Base-by-base conservation (phyloP, 805 yeast species). In the Ogataea chonburiensis region DNA sequence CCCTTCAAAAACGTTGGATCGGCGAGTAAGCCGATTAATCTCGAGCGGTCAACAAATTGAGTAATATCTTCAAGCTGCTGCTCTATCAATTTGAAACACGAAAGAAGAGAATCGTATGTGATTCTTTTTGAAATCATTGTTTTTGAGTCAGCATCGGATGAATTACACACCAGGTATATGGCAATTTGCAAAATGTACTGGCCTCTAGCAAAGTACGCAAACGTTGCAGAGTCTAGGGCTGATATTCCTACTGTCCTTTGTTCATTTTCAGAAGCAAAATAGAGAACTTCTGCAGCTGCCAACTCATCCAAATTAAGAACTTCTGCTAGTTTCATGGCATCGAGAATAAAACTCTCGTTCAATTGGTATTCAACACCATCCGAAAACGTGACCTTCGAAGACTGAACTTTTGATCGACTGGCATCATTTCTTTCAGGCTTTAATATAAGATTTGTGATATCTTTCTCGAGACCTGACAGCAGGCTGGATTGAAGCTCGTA, bases 231-330 rank as follows among this genome's bases (percentile, higher is more conserved):
- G 46, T 82, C 88, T 6, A 69, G 44, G 19, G 75, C 55, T 3
- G 68, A 62, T 0, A 70, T 63, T 1, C 83, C 82, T 17, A 73
- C 64, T 8, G 62, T 63, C 5, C 42, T 37, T 7, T 41, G 31
- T 49, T 52, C 61, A 42, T 51, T 57, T 34, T 50, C 63, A 16
- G 56, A 56, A 3, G 87, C 72, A 42, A 60, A 56, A 33, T 64
- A 72, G 3, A 89, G 67, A 17, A 86, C 54, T 52, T 87, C 85
- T 1, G 94, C 93, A 2, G 86, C 73, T 3, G 74, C 67, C 18
- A 84, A 34, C 56, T 91, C 97, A 58, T 91, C 95, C 34, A 91
- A 64, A 32, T 84, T 68, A 34, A 91, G 67, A 24, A 77, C 78
- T 45, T 79, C 85, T 0, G 89, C 65, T 12, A 83, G 52, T 16